Percentiles rank a stretch among this genome's conserved stretches.
These are phyloP conservation scores for Rhodotorula paludigena DNA, from an alignment of 768 basidiomycete genomes.

Conservation along the genomic window DNA sequence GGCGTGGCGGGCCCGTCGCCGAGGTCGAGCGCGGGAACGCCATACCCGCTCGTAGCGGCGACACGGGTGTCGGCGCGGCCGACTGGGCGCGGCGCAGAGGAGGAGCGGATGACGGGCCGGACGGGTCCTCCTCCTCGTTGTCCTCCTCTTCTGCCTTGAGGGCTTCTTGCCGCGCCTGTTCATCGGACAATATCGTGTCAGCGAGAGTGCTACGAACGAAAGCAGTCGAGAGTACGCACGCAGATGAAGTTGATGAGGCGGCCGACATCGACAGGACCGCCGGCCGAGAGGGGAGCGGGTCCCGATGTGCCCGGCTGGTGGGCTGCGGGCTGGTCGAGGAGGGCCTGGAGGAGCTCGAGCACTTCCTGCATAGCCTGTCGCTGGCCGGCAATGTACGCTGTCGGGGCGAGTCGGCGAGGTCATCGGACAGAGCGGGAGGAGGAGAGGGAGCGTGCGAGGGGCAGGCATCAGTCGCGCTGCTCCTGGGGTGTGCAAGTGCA, in stretches of 20 bases:
- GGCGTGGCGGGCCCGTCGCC: not conserved
- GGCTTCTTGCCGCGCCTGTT: conserved; percentile 34
- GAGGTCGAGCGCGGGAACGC: not conserved
- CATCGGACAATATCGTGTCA: too few relatives aligned
- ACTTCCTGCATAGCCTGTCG: conserved; percentile 37
- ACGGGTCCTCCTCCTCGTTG: conserved; percentile 25
- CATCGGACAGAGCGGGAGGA: not conserved
- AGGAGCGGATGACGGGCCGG: not conserved
- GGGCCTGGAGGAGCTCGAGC: conserved; percentile 36
- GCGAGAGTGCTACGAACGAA: not conserved
- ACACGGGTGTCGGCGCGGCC: conserved; percentile 15
- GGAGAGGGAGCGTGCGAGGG: not conserved
- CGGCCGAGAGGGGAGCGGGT: too few relatives aligned
- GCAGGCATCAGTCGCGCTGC: too few relatives aligned
- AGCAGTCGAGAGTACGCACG: conserved; percentile 5
- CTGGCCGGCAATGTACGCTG: conserved; percentile 36
- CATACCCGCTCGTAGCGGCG: conserved; percentile 15
- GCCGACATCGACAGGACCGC: conserved; percentile 8
- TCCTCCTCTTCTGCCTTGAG: conserved; percentile 37
- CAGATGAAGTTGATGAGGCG: conserved; percentile 38
- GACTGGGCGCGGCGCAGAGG: conserved; percentile 16
- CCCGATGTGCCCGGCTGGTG: not conserved
- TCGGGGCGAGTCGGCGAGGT: not conserved
- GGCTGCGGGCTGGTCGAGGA: conserved; percentile 31
- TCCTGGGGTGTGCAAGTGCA: too few relatives aligned